Conservation (phyloP, 2,329 filamentous ascomycete species). For the Claviceps spartinae region DNA sequence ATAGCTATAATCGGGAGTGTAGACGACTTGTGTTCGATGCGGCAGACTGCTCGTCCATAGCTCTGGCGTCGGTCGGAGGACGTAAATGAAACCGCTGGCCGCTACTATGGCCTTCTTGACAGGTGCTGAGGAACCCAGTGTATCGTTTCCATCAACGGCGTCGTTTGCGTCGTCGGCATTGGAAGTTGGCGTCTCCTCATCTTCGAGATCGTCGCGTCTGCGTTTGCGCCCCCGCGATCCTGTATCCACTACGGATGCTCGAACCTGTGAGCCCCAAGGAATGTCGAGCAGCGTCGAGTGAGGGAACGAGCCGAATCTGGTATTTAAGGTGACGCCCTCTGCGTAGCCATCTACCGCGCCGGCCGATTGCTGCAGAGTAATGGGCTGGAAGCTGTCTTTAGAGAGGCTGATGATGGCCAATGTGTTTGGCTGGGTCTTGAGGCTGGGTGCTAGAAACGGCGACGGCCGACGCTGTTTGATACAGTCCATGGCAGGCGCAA, state of each 20-base stretch:
- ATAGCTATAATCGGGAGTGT: slow-evolving; percentile 78
- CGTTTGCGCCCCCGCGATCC: slow-evolving; percentile 70
- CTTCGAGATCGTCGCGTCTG: slow-evolving; percentile 31
- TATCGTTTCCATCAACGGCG: slow-evolving; percentile 8
- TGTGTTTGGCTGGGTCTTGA: slow-evolving; percentile 45
- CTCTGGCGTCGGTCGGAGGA: slow-evolving; percentile 68
- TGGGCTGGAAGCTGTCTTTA: slow-evolving; percentile 69
- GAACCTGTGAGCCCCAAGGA: slow-evolving; percentile 84
- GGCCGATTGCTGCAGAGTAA: slow-evolving; percentile 50
- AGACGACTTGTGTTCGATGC: slow-evolving; percentile 75
- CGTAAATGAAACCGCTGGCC: slow-evolving; percentile 59
- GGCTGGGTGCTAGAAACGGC: slow-evolving; percentile 64
- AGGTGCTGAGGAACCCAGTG: slow-evolving; percentile 18
- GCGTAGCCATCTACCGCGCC: slow-evolving; percentile 57
- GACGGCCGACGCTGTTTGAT: slow-evolving; percentile 29
- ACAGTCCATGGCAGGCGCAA: neutral
- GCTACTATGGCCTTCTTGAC: slow-evolving; percentile 39
- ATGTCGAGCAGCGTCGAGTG: slow-evolving; percentile 64
- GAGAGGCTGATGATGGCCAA: slow-evolving; percentile 81
- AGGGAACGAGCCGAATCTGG: slow-evolving; percentile 82
- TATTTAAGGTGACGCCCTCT: slow-evolving; percentile 74
- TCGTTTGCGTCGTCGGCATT: slow-evolving; percentile 19
- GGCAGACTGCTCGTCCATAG: slow-evolving; percentile 70
- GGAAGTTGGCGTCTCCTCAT: slow-evolving; percentile 28
- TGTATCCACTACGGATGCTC: slow-evolving; percentile 81